phyloP scores from a whole-genome alignment of 2,329 filamentous ascomycete genomes.

The Clonostachys rhizophaga region DNA sequence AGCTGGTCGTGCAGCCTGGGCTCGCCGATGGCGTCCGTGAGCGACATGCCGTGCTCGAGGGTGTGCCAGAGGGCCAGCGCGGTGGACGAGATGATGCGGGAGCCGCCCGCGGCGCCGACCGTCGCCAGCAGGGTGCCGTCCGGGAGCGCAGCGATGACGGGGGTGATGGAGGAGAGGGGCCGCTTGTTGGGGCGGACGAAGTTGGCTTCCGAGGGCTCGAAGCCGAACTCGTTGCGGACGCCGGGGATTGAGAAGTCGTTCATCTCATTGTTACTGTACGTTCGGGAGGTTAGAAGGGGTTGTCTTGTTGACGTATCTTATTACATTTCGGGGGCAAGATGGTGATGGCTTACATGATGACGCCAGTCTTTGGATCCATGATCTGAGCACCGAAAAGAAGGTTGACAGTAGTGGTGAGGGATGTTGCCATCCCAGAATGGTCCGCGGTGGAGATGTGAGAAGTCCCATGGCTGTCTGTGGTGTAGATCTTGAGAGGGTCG shows the following conservation, averaged over 20 bases:
- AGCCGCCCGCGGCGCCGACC: conserved; percentile 75
- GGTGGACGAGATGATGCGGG: conserved; percentile 76
- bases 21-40: conserved; percentile 55
- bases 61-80: conserved; percentile 71
- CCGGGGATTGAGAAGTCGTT: conserved; percentile 85
- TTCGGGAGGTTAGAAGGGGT: background rate
- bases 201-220: conserved; percentile 74
- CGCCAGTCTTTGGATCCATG: conserved; percentile 75
- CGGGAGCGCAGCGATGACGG: conserved; percentile 65
- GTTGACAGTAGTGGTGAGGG: conserved; percentile 84
- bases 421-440: conserved; percentile 67
- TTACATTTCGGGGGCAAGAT: background rate
- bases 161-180: conserved; percentile 77
- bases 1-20: conserved; percentile 81
- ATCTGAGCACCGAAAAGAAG: conserved; percentile 76
- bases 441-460: conserved; percentile 73
- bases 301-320: conserved; percentile 7
- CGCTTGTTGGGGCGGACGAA: conserved; percentile 78
- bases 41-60: conserved; percentile 57
- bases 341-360: conserved; percentile 59
- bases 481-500: conserved; percentile 62
- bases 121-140: conserved; percentile 62
- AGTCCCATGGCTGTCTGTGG: conserved; percentile 67
- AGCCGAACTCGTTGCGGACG: conserved; percentile 76
- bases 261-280: conserved; percentile 53